Conservation (phyloP, 2,329 filamentous ascomycete species). For the Trichoderma citrinoviride region DNA sequence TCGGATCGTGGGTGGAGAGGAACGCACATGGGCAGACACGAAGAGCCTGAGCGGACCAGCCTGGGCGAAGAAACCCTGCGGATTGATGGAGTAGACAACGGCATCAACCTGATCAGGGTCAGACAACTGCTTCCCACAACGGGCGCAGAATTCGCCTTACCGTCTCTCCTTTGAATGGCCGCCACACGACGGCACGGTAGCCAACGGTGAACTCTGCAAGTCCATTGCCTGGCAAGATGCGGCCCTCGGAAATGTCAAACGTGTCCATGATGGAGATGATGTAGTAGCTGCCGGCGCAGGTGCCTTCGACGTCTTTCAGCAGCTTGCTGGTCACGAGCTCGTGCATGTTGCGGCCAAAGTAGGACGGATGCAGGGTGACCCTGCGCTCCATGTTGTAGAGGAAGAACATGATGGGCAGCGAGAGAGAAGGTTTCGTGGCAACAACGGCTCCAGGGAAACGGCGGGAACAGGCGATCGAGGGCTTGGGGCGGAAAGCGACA, state of each 20-base stretch:
- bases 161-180: slow-evolving; percentile 96
- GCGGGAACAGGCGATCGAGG: not conserved
- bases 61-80: slow-evolving; percentile 85
- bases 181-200: slow-evolving; percentile 95
- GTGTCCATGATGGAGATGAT: slow-evolving; percentile 98
- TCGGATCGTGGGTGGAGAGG: not conserved
- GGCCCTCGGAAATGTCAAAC: slow-evolving; percentile 89
- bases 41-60: slow-evolving; percentile 77
- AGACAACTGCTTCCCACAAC: slow-evolving; percentile 28
- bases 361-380: slow-evolving; percentile 93
- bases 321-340: slow-evolving; percentile 87
- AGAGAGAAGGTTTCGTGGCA: slow-evolving; percentile 9
- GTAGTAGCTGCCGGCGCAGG: slow-evolving; percentile 92
- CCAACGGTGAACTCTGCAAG: slow-evolving; percentile 92
- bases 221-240: slow-evolving; percentile 86
- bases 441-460: not conserved
- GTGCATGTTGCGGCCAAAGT: slow-evolving; percentile 91
- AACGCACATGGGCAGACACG: slow-evolving; percentile 75
- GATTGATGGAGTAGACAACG: slow-evolving; percentile 86
- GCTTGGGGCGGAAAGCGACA: not conserved
- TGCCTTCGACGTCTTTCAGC: slow-evolving; percentile 89
- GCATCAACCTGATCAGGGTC: slow-evolving; percentile 73
- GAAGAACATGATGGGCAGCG: slow-evolving; percentile 76
- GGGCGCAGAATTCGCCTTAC: slow-evolving; percentile 52
- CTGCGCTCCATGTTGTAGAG: slow-evolving; percentile 94